Base-by-base conservation (phyloP, 2,329 filamentous ascomycete species). In the Arthrobotrys conoides region DNA sequence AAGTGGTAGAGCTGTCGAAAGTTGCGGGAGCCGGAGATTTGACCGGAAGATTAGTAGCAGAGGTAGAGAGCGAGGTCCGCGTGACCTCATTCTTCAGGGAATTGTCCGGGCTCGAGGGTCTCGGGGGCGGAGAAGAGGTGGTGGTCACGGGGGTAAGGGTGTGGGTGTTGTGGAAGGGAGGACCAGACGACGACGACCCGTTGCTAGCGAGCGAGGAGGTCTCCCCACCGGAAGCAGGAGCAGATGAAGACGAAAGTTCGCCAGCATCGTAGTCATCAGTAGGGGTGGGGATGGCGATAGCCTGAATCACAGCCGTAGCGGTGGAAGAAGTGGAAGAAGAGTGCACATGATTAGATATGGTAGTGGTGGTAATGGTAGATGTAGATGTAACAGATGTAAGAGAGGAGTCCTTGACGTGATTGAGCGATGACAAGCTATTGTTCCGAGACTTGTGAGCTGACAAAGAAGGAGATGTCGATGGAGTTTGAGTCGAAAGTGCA, bases 391-490 rank as follows among this genome's bases (percentile, higher is more conserved):
- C 20, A 51, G 66, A 61, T 67, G 80, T 59, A 38, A 78, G 61
- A 20, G 70, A 71, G 27, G 41, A 84, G 84, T 82, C 85, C 84
- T 66, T 85, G 85, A 81, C 55, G 49, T 73, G 70, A 67, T 86
- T 86, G 77, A 85, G 85, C 84, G 86, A 89, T 86, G 68, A 88
- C 87, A 84, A 88, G 90, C 83, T 90, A 88, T 83, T 89, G 87
- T 84, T 90, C 89, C 83, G 87, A 87, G 81, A 88, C 87, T 82
- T 87, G 87, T 83, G 89, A 53, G 67, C 38, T 14, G 48, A 10
- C 9, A 53, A n/a, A n/a, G 88, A 87, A 75, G 83, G 61, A 41
- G 78, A 57, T 24, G 70, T 55, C 24, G 67, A 72, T 12, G 18
- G 20, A 24, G 48, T 16, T 27, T 51, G 63, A 18, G 44, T 5